phyloP scores from a whole-genome alignment of 1,284 basidiomycete species.

The Taiwanofungus camphoratus region DNA sequence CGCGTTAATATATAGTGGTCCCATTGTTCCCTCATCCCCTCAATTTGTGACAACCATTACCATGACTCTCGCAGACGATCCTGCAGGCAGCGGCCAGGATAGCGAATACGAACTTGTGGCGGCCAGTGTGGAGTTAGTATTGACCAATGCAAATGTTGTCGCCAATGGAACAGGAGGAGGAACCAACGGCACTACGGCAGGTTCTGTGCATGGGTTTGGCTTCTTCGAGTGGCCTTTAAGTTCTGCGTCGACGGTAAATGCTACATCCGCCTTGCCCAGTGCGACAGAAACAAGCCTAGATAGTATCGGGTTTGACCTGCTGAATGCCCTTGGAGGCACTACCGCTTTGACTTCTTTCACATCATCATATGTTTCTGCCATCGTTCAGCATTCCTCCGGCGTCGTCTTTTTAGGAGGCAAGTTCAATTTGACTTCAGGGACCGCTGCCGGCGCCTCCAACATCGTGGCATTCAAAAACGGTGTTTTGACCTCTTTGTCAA shows the following conservation, averaged over 20 bases:
- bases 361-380: conserved; percentile 42
- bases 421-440: conserved; percentile 59
- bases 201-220: conserved; percentile 52
- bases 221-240: conserved; percentile 76
- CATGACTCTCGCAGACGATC: conserved; percentile 60
- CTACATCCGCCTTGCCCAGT: conserved; percentile 58
- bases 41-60: conserved; percentile 72
- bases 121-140: conserved; percentile 67
- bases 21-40: conserved; percentile 68
- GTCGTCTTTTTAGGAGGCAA: conserved; percentile 73
- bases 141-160: conserved; percentile 54
- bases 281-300: conserved; percentile 71
- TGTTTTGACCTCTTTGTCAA: conserved; percentile 45
- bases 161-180: conserved; percentile 23
- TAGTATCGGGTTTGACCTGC: conserved; percentile 52
- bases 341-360: conserved; percentile 28
- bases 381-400: conserved; percentile 62
- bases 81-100: conserved; percentile 53
- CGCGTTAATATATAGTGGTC: conserved; percentile 74
- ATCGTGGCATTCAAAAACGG: conserved; percentile 69
- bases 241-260: conserved; percentile 40
- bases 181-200: conserved; percentile 27
- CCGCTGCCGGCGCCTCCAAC: conserved; percentile 58
- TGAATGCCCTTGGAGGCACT: conserved; percentile 47
- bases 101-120: conserved; percentile 79